phyloP scores from a whole-genome alignment of 2,329 filamentous ascomycete species.

The Neocucurbitaria cava region DNA sequence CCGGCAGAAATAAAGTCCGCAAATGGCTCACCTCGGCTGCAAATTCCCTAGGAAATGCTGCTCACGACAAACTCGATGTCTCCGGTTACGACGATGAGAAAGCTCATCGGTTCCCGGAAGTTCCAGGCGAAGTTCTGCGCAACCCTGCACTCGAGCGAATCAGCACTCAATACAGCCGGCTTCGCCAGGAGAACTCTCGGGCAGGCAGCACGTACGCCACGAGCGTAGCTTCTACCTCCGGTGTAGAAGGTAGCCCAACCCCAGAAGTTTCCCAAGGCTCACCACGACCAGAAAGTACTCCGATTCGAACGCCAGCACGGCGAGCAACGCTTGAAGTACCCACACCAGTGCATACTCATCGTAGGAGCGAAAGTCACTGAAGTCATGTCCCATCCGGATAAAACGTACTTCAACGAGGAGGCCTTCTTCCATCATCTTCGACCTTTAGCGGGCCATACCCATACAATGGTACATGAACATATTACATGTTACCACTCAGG shows the following conservation, averaged over 20 bases:
- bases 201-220: slow-evolving; percentile 48
- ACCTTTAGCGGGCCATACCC: neutral
- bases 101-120: slow-evolving; percentile 61
- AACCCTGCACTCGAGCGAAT: slow-evolving; percentile 53
- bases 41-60: slow-evolving; percentile 57
- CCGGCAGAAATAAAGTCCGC: slow-evolving; percentile 36
- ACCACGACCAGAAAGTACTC: slow-evolving; percentile 17
- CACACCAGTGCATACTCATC: slow-evolving; percentile 14
- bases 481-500: no score
- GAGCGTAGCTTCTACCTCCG: slow-evolving; percentile 39
- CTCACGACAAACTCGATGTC: slow-evolving; percentile 54
- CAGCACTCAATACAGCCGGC: slow-evolving; percentile 51
- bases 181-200: slow-evolving; percentile 50
- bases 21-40: slow-evolving; percentile 53
- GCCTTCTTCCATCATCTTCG: no score
- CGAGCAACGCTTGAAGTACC: slow-evolving; percentile 33
- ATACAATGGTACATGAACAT: neutral
- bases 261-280: slow-evolving; percentile 16
- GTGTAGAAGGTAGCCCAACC: slow-evolving; percentile 24
- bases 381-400: neutral
- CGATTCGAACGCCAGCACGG: slow-evolving; percentile 15
- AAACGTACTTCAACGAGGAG: neutral
- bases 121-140: slow-evolving; percentile 61
- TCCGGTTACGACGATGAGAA: slow-evolving; percentile 57
- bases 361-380: slow-evolving; percentile 20